Evolutionary conservation across 805 yeast genomes (phyloP), one percentile per base, ranked within the genome.

Genomic region (Monosporozyma siamensis): DNA sequence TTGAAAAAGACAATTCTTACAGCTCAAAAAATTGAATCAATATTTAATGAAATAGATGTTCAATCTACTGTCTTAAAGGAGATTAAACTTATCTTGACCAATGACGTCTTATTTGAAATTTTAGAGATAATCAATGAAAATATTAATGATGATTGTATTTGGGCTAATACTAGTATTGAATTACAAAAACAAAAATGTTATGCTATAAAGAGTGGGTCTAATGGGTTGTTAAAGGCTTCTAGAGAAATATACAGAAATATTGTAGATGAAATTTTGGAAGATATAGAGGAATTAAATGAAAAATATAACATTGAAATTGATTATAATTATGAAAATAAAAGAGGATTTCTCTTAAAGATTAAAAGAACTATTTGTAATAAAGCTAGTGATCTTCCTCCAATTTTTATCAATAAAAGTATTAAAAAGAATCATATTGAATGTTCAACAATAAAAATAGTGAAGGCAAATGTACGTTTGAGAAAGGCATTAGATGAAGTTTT

Each of bases 171-270:
- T 1, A 52, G 66, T 1, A 46, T 68, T 4, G 72, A 71, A 38
- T 47, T 71, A 27, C 66, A 63, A 47, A 70, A 69, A 45, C 76
- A 71, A 44, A 59, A 61, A 45, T 59, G 68, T 23, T 69, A 66
- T 52, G 75, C 76, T 0, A 67, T 71, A 0, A 70, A 60, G 44
- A 53, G 66, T 29, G 74, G 74, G 0, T 49, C 55, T 2, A 71
- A 72, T 50, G 77, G 77, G 0, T 48, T 72, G 9, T 50, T 72
- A 1, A 74, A 69, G 49, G 64, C 69, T 0, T 69, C 72, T 3
- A 54, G 76, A 32, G 64, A 68, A 44, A 42, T 70, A 0, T 71
- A 71, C 43, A 61, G 65, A 40, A 56, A 50, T 4, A 51, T 63
- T 4, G 53, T 65, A 6, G 68, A 68, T 38, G 71, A 69, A 39